Evolutionary conservation across 805 yeast genomes (phyloP).

Genomic region (Lachancea cidri): DNA sequence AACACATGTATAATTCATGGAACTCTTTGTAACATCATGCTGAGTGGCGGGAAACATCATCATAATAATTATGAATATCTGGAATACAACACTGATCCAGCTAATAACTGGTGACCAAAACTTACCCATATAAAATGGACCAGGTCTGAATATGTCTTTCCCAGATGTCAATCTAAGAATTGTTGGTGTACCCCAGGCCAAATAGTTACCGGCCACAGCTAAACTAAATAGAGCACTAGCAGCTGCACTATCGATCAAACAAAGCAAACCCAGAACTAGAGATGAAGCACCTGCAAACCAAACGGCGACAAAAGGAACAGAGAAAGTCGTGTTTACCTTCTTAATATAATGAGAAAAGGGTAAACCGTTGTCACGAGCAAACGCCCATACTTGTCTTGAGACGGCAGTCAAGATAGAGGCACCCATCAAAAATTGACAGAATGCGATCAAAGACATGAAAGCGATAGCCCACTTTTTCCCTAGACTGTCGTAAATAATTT

Average conservation of each 20-base stretch:
- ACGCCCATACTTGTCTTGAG: slow-evolving; percentile 67
- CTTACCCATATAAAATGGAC: slow-evolving; percentile 56
- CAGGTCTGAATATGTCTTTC: slow-evolving; percentile 47
- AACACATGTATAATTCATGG: slow-evolving; percentile 66
- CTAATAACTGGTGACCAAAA: slow-evolving; percentile 40
- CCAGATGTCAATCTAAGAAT: slow-evolving; percentile 38
- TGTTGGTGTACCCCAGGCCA: slow-evolving; percentile 36
- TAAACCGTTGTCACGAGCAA: slow-evolving; percentile 67
- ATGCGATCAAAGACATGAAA: slow-evolving; percentile 51
- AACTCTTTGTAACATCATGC: slow-evolving; percentile 24
- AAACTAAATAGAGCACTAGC: slow-evolving; percentile 38
- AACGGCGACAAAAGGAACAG: slow-evolving; percentile 60
- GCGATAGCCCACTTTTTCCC: slow-evolving; percentile 62
- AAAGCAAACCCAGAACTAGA: slow-evolving; percentile 33
- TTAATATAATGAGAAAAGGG: slow-evolving; percentile 52
- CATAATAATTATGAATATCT: slow-evolving; percentile 45
- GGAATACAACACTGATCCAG: slow-evolving; percentile 43
- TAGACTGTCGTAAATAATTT: slow-evolving; percentile 52
- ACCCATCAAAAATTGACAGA: slow-evolving; percentile 64
- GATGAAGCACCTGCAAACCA: slow-evolving; percentile 33
- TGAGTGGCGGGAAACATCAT: slow-evolving; percentile 51
- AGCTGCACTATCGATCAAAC: slow-evolving; percentile 36
- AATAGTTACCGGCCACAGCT: slow-evolving; percentile 35
- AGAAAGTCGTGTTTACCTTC: slow-evolving; percentile 46
- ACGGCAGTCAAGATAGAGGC: slow-evolving; percentile 53